Percentiles rank a stretch among this genome's conserved stretches.
These are phyloP conservation scores for Mycena venus DNA, from an alignment of 768 basidiomycete genomes.

Conservation along the genomic window DNA sequence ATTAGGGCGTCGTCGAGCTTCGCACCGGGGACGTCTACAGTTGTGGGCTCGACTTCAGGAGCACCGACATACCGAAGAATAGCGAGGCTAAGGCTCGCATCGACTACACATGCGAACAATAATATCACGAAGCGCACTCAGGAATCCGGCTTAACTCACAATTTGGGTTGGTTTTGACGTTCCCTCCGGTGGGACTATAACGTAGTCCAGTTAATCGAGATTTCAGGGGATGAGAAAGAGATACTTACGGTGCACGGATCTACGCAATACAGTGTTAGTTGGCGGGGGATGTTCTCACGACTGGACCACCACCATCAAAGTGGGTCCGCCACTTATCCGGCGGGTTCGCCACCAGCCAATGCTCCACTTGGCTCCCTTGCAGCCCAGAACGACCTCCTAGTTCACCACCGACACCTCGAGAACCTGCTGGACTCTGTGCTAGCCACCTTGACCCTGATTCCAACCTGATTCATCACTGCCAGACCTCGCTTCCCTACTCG, in stretches of 20 bases:
- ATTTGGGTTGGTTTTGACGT: slow-evolving; percentile 41
- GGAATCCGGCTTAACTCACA: slow-evolving; percentile 29
- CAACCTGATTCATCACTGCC: too few relatives aligned
- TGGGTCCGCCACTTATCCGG: too few relatives aligned
- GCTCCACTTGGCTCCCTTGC: too few relatives aligned
- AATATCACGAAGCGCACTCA: too few relatives aligned
- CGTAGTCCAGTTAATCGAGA: not conserved
- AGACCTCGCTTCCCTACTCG: too few relatives aligned
- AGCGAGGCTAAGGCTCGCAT: slow-evolving; percentile 50
- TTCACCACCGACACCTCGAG: too few relatives aligned
- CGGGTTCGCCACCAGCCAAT: too few relatives aligned
- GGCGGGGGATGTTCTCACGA: too few relatives aligned
- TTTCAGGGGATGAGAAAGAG: not conserved
- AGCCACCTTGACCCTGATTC: too few relatives aligned
- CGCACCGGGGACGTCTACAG: slow-evolving; percentile 33
- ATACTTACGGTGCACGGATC: slow-evolving; percentile 45
- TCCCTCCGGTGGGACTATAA: slow-evolving; percentile 40
- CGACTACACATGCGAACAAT: slow-evolving; percentile 30
- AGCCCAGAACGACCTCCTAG: too few relatives aligned
- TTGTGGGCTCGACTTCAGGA: slow-evolving; percentile 46
- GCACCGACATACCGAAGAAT: slow-evolving; percentile 56
- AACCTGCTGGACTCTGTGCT: too few relatives aligned
- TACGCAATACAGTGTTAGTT: not conserved
- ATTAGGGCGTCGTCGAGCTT: slow-evolving; percentile 44
- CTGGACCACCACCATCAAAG: too few relatives aligned